phyloP scores from a whole-genome alignment of 805 yeast genomes.

The Candida xyloterini region DNA sequence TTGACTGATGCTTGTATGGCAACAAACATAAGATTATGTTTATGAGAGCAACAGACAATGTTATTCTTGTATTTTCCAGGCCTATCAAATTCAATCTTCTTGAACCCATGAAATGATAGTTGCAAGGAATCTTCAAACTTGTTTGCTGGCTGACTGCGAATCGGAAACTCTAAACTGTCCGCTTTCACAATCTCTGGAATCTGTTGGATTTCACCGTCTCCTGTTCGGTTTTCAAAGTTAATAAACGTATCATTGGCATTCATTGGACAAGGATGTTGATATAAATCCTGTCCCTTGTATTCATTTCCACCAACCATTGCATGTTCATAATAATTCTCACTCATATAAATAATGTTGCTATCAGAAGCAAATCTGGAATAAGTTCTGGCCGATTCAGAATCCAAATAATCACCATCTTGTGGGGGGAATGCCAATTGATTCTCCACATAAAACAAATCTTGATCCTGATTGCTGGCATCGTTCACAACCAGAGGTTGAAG shows the following conservation, averaged over 20 bases:
- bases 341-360: constrained; percentile 12
- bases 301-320: constrained; percentile 15
- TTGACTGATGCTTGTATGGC: constrained; percentile 37
- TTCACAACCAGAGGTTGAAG: constrained; percentile 7
- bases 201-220: constrained; percentile 12
- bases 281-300: constrained; percentile 4
- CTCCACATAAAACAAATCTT: constrained; percentile 18
- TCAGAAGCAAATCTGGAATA: constrained; percentile 7
- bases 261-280: constrained; percentile 22
- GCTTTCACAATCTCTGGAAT: constrained; percentile 18
- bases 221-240: constrained; percentile 33
- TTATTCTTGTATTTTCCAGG: constrained; percentile 43
- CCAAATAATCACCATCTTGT: constrained; percentile 12
- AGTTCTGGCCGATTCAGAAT: constrained; percentile 1
- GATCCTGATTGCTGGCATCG: constrained; percentile 14
- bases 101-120: constrained; percentile 17
- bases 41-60: constrained; percentile 27
- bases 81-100: constrained; percentile 22
- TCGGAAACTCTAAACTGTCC: constrained; percentile 22
- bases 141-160: constrained; percentile 34
- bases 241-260: constrained; percentile 32
- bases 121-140: constrained; percentile 35
- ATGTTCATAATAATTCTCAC: constrained; percentile 17
- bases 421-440: constrained; percentile 20
- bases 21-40: constrained; percentile 24